Conservation (phyloP, 2,329 filamentous ascomycete genomes). For the Madurella mycetomatis region DNA sequence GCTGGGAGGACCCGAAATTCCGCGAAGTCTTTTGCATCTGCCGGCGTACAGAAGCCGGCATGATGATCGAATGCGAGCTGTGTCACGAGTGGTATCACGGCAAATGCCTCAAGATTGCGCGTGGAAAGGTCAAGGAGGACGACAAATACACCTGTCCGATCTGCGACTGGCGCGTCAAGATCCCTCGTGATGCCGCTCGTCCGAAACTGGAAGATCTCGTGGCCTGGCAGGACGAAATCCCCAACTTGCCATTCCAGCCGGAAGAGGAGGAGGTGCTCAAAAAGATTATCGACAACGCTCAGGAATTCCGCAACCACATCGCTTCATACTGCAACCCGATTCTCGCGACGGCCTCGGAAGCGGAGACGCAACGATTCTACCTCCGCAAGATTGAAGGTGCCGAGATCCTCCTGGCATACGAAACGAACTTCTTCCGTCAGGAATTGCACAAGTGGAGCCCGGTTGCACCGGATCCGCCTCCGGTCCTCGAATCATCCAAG, state of each 20-base stretch:
- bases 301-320: conserved; percentile 79
- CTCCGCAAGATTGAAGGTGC: conserved; percentile 95
- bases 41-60: conserved; percentile 84
- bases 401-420: conserved; percentile 82
- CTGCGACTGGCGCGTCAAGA: conserved; percentile 95
- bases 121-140: conserved; percentile 96
- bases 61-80: conserved; percentile 99
- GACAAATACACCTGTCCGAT: conserved; percentile 98
- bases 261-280: conserved; percentile 85
- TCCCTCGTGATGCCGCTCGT: conserved; percentile 90
- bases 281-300: conserved; percentile 82
- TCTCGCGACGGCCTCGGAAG: conserved; percentile 77
- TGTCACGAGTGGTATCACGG: conserved; percentile 99
- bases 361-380: conserved; percentile 88
- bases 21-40: conserved; percentile 96
- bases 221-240: conserved; percentile 78
- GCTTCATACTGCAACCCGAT: conserved; percentile 74
- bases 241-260: conserved; percentile 80
- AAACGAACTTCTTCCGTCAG: conserved; percentile 97
- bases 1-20: conserved; percentile 58
- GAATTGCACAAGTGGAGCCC: conserved; percentile 94
- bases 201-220: conserved; percentile 90
- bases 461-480: conserved; percentile 79
- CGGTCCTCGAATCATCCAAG: conserved; percentile 78
- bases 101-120: conserved; percentile 94